These are phyloP conservation scores for Aspergillus ustus DNA, from an alignment of 2,329 filamentous ascomycete genomes.

Conservation along the genomic window DNA sequence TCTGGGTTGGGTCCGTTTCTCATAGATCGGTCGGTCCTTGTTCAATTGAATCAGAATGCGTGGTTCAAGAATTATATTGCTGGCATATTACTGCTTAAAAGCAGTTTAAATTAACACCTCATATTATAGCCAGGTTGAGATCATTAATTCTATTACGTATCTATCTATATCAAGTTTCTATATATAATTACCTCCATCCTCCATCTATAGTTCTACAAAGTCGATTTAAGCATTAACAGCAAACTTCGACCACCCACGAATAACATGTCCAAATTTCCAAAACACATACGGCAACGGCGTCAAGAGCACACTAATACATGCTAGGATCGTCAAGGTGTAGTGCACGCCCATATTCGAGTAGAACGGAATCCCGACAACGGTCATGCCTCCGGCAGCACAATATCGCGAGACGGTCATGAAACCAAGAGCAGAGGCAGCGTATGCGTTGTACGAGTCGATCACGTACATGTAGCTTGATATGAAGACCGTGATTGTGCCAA, in stretches of 20 bases:
- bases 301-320: slow-evolving; percentile 43
- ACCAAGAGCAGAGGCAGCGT: slow-evolving; percentile 55
- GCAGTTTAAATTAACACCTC: no score
- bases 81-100: no score
- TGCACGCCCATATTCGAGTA: slow-evolving; percentile 50
- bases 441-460: slow-evolving; percentile 61
- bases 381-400: slow-evolving; percentile 45
- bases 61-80: no score
- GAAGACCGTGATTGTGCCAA: slow-evolving; percentile 56
- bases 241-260: slow-evolving; percentile 27
- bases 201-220: neutral
- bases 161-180: neutral
- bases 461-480: slow-evolving; percentile 61
- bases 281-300: slow-evolving; percentile 49
- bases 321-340: slow-evolving; percentile 51
- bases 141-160: neutral
- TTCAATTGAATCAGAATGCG: no score
- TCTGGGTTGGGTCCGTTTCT: no score
- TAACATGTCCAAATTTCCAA: slow-evolving; percentile 27
- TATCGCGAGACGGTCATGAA: slow-evolving; percentile 51
- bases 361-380: slow-evolving; percentile 41
- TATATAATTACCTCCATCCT: neutral
- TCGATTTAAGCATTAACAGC: slow-evolving; percentile 5
- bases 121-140: no score
- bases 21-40: no score